These are phyloP conservation scores for Digitaria exilis DNA, from an alignment of 202 grass and related monocot genomes.

Conservation along the genomic window DNA sequence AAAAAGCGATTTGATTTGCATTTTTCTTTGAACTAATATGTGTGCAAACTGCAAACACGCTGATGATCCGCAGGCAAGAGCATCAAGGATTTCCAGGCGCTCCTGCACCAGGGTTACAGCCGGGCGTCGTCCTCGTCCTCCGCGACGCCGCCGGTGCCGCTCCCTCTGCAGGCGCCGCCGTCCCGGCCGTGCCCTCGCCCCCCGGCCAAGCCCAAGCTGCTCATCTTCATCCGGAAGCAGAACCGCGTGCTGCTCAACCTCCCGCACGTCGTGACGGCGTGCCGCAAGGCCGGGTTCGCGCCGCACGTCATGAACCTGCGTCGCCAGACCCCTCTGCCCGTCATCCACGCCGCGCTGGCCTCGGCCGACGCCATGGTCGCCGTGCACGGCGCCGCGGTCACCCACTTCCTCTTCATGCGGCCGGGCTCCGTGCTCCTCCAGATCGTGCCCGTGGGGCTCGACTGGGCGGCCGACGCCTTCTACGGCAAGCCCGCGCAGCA, in stretches of 20 bases:
- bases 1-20: background rate
- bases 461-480: conserved; percentile 93
- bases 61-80: conserved; percentile 43
- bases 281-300: conserved; percentile 65
- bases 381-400: conserved; percentile 92
- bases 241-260: conserved; percentile 81
- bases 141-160: conserved; percentile 16
- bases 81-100: conserved; percentile 81
- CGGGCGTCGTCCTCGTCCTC: conserved; percentile 23
- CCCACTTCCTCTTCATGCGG: conserved; percentile 96
- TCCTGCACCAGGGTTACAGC: conserved; percentile 74
- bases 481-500: conserved; percentile 88
- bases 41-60: background rate
- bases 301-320: conserved; percentile 88
- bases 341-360: conserved; percentile 71
- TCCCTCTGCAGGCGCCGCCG: conserved; percentile 13
- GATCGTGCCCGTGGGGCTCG: conserved; percentile 88
- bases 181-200: conserved; percentile 37
- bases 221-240: conserved; percentile 87
- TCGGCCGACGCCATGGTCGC: conserved; percentile 85
- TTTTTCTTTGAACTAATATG: background rate
- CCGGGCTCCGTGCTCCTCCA: conserved; percentile 80
- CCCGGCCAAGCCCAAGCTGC: conserved; percentile 69
- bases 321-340: conserved; percentile 52
- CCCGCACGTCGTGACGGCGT: conserved; percentile 67